Evolutionary conservation across 352 stramenopile genomes (phyloP).

Genomic region (Phytophthora syringae): DNA sequence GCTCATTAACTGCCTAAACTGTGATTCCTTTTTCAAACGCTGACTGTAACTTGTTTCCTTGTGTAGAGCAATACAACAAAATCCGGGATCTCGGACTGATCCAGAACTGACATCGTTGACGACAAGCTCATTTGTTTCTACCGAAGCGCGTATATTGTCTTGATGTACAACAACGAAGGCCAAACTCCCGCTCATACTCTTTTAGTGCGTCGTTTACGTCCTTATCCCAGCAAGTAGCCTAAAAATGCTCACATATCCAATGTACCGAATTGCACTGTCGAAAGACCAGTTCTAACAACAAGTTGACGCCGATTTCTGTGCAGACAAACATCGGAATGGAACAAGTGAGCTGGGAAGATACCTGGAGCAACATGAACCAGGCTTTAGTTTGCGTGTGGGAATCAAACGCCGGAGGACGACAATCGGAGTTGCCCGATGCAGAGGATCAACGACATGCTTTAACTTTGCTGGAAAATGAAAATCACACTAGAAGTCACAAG

Average conservation of each 20-base stretch:
- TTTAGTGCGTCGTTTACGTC: too few relatives aligned
- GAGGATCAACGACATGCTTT: slow-evolving; percentile 1
- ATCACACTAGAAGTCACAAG: too few relatives aligned
- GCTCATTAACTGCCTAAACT: too few relatives aligned
- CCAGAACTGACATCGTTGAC: slow-evolving; percentile 22
- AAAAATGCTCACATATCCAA: too few relatives aligned
- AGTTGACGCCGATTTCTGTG: too few relatives aligned
- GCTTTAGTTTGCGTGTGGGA: background rate
- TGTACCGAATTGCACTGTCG: too few relatives aligned
- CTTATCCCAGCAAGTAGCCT: too few relatives aligned
- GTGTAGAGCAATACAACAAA: slow-evolving; percentile 64
- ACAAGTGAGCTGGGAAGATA: background rate
- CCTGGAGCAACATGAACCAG: background rate
- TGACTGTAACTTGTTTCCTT: background rate
- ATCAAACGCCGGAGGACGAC: background rate
- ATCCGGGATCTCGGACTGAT: slow-evolving; percentile 58
- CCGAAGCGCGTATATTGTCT: too few relatives aligned
- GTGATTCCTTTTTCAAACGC: background rate
- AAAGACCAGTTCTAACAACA: too few relatives aligned
- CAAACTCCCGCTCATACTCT: too few relatives aligned
- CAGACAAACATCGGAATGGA: background rate
- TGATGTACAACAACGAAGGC: too few relatives aligned
- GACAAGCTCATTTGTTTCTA: too few relatives aligned
- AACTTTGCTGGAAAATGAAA: slow-evolving; percentile 1
- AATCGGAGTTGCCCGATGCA: background rate